Evolutionary conservation across 768 basidiomycete species (phyloP).

Genomic region (Pulveroboletus frians): DNA sequence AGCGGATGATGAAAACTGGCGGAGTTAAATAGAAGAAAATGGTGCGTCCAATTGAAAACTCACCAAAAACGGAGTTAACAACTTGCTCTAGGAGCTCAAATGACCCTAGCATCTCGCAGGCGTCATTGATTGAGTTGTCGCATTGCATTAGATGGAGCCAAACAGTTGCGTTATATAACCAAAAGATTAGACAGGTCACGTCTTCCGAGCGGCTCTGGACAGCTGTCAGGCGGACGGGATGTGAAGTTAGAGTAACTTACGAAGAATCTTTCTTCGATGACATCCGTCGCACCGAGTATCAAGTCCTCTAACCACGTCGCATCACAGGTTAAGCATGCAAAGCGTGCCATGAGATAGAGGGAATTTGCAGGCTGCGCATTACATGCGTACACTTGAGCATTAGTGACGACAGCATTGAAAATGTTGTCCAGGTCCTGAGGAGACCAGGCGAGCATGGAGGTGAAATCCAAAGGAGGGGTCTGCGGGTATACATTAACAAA

Average conservation of each 20-base stretch:
- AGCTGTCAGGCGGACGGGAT: constrained; percentile 10
- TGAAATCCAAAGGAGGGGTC: constrained; percentile 73
- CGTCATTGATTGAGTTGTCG: constrained; percentile 69
- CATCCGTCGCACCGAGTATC: constrained; percentile 83
- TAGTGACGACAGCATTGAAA: constrained; percentile 75
- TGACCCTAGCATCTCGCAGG: constrained; percentile 79
- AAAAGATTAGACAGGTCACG: constrained; percentile 82
- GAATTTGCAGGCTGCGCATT: constrained; percentile 88
- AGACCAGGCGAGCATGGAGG: constrained; percentile 92
- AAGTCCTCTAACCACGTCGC: constrained; percentile 91
- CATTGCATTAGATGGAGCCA: constrained; percentile 90
- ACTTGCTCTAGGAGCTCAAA: constrained; percentile 88
- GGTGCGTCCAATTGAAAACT: constrained; percentile 10
- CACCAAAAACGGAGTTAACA: constrained; percentile 92
- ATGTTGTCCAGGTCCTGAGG: constrained; percentile 71
- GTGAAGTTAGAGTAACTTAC: constrained; percentile 45
- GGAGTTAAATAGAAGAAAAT: constrained; percentile 1
- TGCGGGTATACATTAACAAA: constrained; percentile 27
- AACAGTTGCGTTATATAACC: constrained; percentile 88
- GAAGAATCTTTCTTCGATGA: constrained; percentile 88
- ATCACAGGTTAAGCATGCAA: constrained; percentile 89
- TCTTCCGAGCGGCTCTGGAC: constrained; percentile 77
- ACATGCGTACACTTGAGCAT: constrained; percentile 63
- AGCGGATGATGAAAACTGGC: constrained; percentile 90
- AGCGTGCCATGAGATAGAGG: constrained; percentile 85